Evolutionary conservation across 129 eudicot genomes (phyloP), one percentile per base, ranked within the genome.

Genomic region (Lactuca saligna): DNA sequence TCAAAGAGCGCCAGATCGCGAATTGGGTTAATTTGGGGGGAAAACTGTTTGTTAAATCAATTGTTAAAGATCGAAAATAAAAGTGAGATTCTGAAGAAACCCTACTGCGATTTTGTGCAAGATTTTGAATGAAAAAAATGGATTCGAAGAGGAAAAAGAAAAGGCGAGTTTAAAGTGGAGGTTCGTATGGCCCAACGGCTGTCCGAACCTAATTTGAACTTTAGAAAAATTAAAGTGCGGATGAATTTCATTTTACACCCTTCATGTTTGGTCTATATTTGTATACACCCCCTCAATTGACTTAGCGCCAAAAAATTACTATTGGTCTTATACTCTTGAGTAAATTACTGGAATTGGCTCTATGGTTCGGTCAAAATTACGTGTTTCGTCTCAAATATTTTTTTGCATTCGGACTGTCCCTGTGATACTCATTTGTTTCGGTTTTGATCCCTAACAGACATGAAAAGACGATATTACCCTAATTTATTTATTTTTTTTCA

Each of bases 141-240:
- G 35, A 51, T 35, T 57, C 42, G 12, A 41, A 71, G 81, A 63
- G 61, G 15, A 17, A 15, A 50, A 65, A 65, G 13, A 12, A 51
- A 73, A 79, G 31, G 66, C 13, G 51, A 64, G 66, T 17, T 54
- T 16, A 15, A 61, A 41, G 54, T 74, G 79, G 78, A 78, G 80
- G 78, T 74, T 75, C 70, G 80, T 80, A 34, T 17, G 57, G 57
- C 33, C 67, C 69, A 85, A 85, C 90, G 84, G 84, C 67, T 17
- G 54, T 66, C 79, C 82, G 71, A 67, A 39, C 70, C 79, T 66
- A 46, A 0, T 55, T 63, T 73, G 64, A 62, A 53, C 44, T 68
- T 25, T 29, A 7, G 12, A 46, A 46, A 46, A 46, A 9, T 8
- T 42, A 42, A 42, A 46, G 51, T 35, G 6, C 13, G 62, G 9